Percentiles rank a stretch among this genome's conserved stretches.
These are phyloP conservation scores for Phytopythium cucurbitacearum DNA, from an alignment of 352 stramenopile genomes.

Conservation along the genomic window DNA sequence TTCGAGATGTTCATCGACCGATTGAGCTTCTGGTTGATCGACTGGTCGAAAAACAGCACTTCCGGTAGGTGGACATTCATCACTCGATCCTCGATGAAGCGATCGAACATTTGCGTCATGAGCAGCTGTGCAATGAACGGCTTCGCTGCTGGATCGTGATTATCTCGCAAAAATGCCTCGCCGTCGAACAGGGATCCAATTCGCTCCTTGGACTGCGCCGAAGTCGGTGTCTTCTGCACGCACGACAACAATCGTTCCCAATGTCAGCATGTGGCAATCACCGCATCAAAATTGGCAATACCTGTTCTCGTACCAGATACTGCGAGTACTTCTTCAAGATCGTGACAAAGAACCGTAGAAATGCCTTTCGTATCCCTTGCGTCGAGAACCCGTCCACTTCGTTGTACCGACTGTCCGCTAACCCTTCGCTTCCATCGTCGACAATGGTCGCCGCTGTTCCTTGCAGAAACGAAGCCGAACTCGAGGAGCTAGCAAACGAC, in stretches of 20 bases:
- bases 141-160: constrained; percentile 48
- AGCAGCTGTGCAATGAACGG: constrained; percentile 64
- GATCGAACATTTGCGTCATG: constrained; percentile 80
- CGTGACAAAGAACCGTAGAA: constrained; percentile 80
- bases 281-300: background rate
- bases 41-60: constrained; percentile 84
- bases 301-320: constrained; percentile 52
- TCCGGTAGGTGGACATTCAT: constrained; percentile 59
- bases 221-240: constrained; percentile 18
- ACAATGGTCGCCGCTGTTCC: constrained; percentile 3
- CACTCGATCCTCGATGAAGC: constrained; percentile 76
- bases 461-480: background rate
- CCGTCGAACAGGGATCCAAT: constrained; percentile 56
- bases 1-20: constrained; percentile 67
- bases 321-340: constrained; percentile 74
- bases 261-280: background rate
- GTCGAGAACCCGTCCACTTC: constrained; percentile 69
- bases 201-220: constrained; percentile 14
- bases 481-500: constrained; percentile 10
- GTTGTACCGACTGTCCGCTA: constrained; percentile 67
- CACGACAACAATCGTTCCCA: background rate
- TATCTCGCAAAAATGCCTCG: constrained; percentile 65
- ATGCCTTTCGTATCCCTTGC: constrained; percentile 57
- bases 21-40: constrained; percentile 85
- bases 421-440: constrained; percentile 32